Conservation (phyloP, 2,329 filamentous ascomycete species). For the Teratosphaeria zuluensis region DNA sequence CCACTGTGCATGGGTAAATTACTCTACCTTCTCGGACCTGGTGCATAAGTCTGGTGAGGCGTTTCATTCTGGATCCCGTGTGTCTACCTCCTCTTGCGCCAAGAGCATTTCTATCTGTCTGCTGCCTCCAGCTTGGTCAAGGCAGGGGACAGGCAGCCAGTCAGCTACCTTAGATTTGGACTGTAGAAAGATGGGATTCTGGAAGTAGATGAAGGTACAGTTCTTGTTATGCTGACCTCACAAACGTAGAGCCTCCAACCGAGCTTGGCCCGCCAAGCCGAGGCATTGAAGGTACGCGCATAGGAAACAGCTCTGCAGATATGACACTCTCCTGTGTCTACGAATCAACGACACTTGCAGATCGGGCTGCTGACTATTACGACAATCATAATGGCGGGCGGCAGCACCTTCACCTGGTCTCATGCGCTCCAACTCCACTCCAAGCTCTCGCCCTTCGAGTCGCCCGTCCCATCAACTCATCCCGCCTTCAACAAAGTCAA, state of each 20-base stretch:
- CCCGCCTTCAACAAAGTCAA: slow-evolving; percentile 20
- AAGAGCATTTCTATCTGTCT: too few species aligned
- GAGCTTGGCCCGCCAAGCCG: neutral
- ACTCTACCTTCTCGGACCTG: too few species aligned
- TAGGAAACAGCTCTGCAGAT: too few species aligned
- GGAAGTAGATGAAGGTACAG: too few species aligned
- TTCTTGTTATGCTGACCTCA: neutral
- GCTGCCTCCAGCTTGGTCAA: too few species aligned
- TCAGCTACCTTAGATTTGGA: too few species aligned
- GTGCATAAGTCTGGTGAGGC: too few species aligned
- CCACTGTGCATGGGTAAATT: too few species aligned
- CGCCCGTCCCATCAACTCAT: slow-evolving; percentile 21
- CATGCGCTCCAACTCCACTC: slow-evolving; percentile 23
- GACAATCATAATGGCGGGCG: slow-evolving; percentile 7
- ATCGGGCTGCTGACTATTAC: neutral
- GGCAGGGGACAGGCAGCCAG: too few species aligned
- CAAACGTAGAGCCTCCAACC: neutral
- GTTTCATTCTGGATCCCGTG: too few species aligned
- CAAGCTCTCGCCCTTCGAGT: slow-evolving; percentile 22
- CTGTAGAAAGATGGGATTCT: too few species aligned
- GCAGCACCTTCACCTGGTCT: slow-evolving; percentile 24
- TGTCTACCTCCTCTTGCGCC: too few species aligned
- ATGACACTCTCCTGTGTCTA: neutral
- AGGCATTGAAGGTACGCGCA: neutral
- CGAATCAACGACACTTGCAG: neutral